phyloP scores from a whole-genome alignment of 108 stramenopile species.

The Skeletonema potamos region DNA sequence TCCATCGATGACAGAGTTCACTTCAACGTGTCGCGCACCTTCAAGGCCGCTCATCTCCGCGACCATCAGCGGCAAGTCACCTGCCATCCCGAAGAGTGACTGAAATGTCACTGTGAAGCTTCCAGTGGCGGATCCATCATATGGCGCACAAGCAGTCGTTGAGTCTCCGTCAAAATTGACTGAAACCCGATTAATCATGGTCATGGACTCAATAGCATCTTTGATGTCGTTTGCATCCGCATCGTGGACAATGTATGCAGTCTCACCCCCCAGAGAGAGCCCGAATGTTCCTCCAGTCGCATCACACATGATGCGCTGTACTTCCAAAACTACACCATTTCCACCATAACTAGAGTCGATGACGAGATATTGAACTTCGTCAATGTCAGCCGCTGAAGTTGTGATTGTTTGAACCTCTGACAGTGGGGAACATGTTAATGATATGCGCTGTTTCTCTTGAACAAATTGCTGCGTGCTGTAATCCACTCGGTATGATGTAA shows the following conservation, averaged over 20 bases:
- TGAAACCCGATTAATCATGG: constrained; percentile 46
- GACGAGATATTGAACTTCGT: constrained; percentile 69
- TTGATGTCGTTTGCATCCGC: constrained; percentile 48
- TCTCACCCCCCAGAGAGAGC: constrained; percentile 58
- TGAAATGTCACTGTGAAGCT: constrained; percentile 59
- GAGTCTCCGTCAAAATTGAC: constrained; percentile 33
- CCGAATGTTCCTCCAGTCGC: constrained; percentile 78
- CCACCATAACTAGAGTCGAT: constrained; percentile 47
- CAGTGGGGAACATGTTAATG: constrained; percentile 39
- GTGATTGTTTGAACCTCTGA: constrained; percentile 50
- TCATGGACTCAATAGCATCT: constrained; percentile 60
- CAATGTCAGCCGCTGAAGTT: constrained; percentile 42
- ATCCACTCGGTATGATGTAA: constrained; percentile 72
- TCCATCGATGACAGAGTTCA: constrained; percentile 48
- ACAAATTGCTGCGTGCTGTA: constrained; percentile 62
- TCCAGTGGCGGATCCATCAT: constrained; percentile 28
- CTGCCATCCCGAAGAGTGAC: constrained; percentile 45
- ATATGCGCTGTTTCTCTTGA: constrained; percentile 55
- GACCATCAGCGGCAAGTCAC: constrained; percentile 60
- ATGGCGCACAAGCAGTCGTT: constrained; percentile 39
- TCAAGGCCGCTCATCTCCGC: constrained; percentile 57
- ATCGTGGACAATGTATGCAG: constrained; percentile 54
- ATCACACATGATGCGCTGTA: constrained; percentile 59
- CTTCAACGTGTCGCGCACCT: constrained; percentile 54
- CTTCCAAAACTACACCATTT: constrained; percentile 35